Evolutionary conservation across 768 basidiomycete genomes (phyloP).

Genomic region (Boletellus ananas): DNA sequence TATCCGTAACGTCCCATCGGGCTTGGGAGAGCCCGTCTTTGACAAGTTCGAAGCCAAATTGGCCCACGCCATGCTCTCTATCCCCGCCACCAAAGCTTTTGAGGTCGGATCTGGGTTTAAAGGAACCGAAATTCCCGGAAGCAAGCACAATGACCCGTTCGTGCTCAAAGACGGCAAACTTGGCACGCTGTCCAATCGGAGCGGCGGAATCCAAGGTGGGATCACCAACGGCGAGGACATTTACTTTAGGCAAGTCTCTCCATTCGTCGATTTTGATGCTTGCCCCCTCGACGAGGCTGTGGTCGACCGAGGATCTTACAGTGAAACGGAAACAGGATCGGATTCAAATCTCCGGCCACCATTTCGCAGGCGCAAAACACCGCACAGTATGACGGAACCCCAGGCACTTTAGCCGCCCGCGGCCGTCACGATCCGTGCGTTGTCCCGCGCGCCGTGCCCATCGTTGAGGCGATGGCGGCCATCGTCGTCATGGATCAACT

Average conservation of each 20-base stretch:
- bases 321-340: conserved; percentile 51
- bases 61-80: conserved; percentile 97
- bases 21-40: conserved; percentile 95
- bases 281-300: too few relatives aligned
- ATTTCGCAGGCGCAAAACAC: conserved; percentile 91
- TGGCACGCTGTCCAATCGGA: conserved; percentile 90
- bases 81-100: conserved; percentile 97
- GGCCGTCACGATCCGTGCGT: conserved; percentile 98
- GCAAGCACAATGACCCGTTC: conserved; percentile 91
- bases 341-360: conserved; percentile 98
- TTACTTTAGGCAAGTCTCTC: conserved; percentile 78
- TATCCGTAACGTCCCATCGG: conserved; percentile 83
- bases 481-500: conserved; percentile 94
- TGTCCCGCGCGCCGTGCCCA: conserved; percentile 94
- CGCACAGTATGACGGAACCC: conserved; percentile 89
- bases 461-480: conserved; percentile 97
- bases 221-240: conserved; percentile 97
- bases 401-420: conserved; percentile 82
- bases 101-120: conserved; percentile 97
- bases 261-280: background rate
- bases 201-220: conserved; percentile 95
- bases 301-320: too few relatives aligned
- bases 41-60: conserved; percentile 97
- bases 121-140: conserved; percentile 91
- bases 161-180: conserved; percentile 65